These are phyloP conservation scores for Coffea canephora DNA, from an alignment of 257 asterid species.

Conservation along the genomic window DNA sequence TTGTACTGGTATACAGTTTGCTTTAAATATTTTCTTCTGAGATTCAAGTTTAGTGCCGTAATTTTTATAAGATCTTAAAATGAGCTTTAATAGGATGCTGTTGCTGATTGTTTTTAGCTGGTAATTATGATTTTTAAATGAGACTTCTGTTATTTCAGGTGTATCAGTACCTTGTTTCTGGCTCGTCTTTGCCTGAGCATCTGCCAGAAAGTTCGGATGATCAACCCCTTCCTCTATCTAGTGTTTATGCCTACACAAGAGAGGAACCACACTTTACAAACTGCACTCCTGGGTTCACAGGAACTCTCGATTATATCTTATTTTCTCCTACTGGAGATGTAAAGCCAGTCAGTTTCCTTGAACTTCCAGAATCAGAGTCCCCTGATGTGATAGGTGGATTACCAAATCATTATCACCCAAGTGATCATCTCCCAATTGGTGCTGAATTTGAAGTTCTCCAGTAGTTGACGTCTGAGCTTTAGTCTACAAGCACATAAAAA, in stretches of 20 bases:
- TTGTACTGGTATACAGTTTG: too few species aligned
- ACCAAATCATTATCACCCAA: conserved; percentile 87
- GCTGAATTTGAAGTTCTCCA: conserved; percentile 71
- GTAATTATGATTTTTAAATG: neutral
- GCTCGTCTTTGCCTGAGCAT: conserved; percentile 34
- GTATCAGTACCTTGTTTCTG: conserved; percentile 59
- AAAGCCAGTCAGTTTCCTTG: conserved; percentile 68
- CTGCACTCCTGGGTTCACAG: conserved; percentile 90
- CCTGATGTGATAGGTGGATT: conserved; percentile 68
- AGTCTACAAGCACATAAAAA: neutral
- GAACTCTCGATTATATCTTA: conserved; percentile 76
- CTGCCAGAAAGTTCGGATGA: conserved; percentile 41
- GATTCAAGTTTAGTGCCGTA: too few species aligned
- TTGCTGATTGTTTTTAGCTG: neutral
- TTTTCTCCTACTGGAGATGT: conserved; percentile 57
- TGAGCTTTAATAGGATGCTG: too few species aligned
- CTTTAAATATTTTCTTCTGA: too few species aligned
- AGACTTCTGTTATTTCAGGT: conserved; percentile 51
- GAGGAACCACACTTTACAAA: conserved; percentile 92
- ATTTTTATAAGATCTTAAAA: too few species aligned
- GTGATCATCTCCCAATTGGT: conserved; percentile 95
- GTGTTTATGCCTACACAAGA: conserved; percentile 65
- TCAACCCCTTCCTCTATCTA: conserved; percentile 54
- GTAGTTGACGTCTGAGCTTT: neutral
- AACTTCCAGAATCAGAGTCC: conserved; percentile 65